Base-by-base conservation (phyloP, 2,329 filamentous ascomycete genomes). In the Phialemonium atrogriseum region DNA sequence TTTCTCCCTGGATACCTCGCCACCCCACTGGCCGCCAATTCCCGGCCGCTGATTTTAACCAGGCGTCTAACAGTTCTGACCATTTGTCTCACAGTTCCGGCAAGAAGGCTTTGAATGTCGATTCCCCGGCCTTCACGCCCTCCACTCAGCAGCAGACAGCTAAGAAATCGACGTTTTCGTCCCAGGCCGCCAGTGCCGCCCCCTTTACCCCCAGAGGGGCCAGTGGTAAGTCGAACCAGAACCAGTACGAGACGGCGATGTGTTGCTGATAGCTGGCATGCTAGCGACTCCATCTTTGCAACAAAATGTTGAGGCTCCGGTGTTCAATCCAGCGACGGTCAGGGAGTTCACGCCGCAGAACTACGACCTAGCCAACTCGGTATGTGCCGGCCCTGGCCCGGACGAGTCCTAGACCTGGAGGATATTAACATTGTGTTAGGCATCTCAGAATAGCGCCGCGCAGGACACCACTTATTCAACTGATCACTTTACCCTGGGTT, bases 51-150 rank as follows among this genome's bases (percentile, higher is more conserved):
- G n/a, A n/a, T n/a, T n/a, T n/a, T n/a, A n/a, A n/a, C n/a, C n/a
- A n/a, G n/a, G n/a, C n/a, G n/a, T n/a, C n/a, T n/a, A n/a, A n/a
- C n/a, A n/a, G 36, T 45, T 29, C 52, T 56, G 44, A 55, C 40
- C 42, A 9, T 18, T 33, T 22, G 18, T 31, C 21, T 28, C 28
- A 26, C 40, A 52, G 49, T 37, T 70, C 66, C 37, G 51, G 64
- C 15, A 86, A 85, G 58, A 91, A 87, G 57, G 68, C 81, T 17
- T 70, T 98, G 44, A 98, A 94, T 56, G 91, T 94, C 50, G 91
- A 96, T 50, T 96, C 91, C 7, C 89, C 91, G 10, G 85, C 89
- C 28, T 98, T 98, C 55, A 95, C 86, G 0, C 89, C 89, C 5
- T 64, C 73, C 10, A 62, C 55, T 36, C 43, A 35, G 36, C 44